Base-by-base conservation (phyloP, 768 basidiomycete genomes). In the Panaeolus papilionaceus region DNA sequence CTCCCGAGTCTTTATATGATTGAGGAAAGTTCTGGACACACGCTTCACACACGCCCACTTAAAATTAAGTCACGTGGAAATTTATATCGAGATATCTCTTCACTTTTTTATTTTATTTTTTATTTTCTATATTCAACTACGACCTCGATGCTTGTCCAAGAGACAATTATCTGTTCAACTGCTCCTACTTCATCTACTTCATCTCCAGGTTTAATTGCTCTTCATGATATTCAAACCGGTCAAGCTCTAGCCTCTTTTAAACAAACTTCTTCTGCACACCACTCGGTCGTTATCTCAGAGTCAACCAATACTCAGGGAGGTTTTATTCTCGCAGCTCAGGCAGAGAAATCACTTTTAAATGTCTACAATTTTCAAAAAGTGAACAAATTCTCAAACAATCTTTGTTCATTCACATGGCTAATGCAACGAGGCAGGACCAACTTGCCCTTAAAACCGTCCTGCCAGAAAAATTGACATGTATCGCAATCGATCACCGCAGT, bases 311-410 rank as follows among this genome's bases (percentile, higher is more conserved):
- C 90, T 0, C 86, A 89, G 69, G 98, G 97, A 26, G 96, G 96
- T 0, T 83, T 95, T 67, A 84, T 98, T 64, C 83, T 98, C 23
- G 89, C 94, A 37, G 89, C 90, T 1, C 96, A 98, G 75, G 88
- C 90, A 61, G 94, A 96, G 67, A 98, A 98, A 77, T 89, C 94
- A 0, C 85, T 97, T 49, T 74, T 98, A 70, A 91, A 97, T 74
- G 91, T 96, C 18, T 99, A 97, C 79, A 90, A 88, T 70, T 98
- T 95, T 78, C 95, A 98, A 85, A 96, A 95, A 83, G 97, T 93
- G 69, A 66, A 80, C 74, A 23, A 66, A 42, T 39, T 61, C 44
- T 64, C 49, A 28, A 40, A 44, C 20, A 51, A 11, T 11, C 61
- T 65, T 42, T 14, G 5, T 28, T 47, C 20, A 42, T 58, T 61